Evolutionary conservation across 441 rosid species (phyloP).

Genomic region (Erodium moschatum): DNA sequence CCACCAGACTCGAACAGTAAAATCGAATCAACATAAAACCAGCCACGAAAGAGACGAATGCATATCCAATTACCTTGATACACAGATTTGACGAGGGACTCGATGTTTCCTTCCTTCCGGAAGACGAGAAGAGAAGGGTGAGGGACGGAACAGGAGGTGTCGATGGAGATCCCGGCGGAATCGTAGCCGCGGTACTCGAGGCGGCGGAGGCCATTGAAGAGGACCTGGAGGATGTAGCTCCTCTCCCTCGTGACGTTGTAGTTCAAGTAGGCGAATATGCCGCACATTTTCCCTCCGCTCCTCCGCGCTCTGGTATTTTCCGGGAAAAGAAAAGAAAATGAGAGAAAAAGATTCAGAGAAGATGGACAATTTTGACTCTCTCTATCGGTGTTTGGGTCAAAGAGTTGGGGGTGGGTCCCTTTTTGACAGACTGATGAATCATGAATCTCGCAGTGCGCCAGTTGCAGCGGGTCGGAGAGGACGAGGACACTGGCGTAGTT

Average conservation of each 20-base stretch:
- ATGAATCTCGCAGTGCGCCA: background rate
- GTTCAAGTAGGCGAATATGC: constrained; percentile 88
- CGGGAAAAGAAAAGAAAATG: background rate
- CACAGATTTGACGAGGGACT: constrained; percentile 86
- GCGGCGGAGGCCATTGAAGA: constrained; percentile 88
- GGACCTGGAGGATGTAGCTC: constrained; percentile 66
- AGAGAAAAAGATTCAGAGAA: too few relatives aligned
- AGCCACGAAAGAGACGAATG: background rate
- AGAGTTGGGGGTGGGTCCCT: background rate
- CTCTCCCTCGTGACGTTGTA: constrained; percentile 59
- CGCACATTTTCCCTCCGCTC: constrained; percentile 47
- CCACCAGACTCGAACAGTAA: background rate
- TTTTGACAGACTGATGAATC: background rate
- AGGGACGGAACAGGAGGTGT: constrained; percentile 19
- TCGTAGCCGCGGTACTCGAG: constrained; percentile 96
- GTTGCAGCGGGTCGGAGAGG: background rate
- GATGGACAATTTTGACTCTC: background rate
- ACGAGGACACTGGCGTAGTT: background rate
- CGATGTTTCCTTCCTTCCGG: constrained; percentile 88
- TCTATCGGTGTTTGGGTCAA: background rate
- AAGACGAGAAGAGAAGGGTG: constrained; percentile 52
- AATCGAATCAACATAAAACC: background rate
- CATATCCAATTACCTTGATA: constrained; percentile 43
- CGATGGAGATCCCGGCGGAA: constrained; percentile 83
- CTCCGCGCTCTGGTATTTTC: background rate